Percentiles rank a stretch among this genome's conserved stretches.
Conservation (phyloP, 139 green algal genomes). For the Microglena sp. region DNA sequence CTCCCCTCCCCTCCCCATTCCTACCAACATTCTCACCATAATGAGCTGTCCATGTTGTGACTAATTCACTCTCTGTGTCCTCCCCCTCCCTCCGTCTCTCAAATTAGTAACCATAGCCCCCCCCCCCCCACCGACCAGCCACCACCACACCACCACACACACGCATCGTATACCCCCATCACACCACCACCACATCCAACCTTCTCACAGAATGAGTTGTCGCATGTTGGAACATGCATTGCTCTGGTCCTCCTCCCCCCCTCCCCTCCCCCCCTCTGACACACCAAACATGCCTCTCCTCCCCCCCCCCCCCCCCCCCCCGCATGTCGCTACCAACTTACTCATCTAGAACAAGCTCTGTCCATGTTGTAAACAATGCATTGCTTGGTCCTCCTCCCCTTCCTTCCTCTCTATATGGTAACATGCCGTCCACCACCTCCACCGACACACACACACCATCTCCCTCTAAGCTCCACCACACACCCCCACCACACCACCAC, state of each 20-base stretch:
- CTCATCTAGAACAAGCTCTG: not conserved
- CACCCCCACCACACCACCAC: too few relatives aligned
- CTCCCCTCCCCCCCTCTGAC: too few relatives aligned
- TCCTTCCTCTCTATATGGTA: too few relatives aligned
- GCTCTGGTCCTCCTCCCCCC: too few relatives aligned
- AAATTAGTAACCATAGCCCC: not conserved
- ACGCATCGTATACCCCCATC: too few relatives aligned
- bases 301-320: too few relatives aligned
- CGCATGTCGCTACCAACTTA: not conserved
- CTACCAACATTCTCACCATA: not conserved
- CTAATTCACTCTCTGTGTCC: not conserved
- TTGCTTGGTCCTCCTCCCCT: not conserved
- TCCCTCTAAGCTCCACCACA: too few relatives aligned
- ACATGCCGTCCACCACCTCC: not conserved
- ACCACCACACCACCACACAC: too few relatives aligned
- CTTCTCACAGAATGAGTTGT: too few relatives aligned
- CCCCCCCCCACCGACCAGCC: too few relatives aligned
- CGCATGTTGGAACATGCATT: too few relatives aligned
- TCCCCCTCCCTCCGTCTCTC: not conserved
- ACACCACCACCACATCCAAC: not conserved
- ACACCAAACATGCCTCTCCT: too few relatives aligned
- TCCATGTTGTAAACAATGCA: not conserved
- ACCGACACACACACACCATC: not conserved
- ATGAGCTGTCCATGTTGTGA: not conserved
- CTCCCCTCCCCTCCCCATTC: not conserved